Percentiles rank a stretch among this genome's conserved stretches.
Conservation (phyloP, 2,329 filamentous ascomycete genomes). For the Colletotrichum viniferum region DNA sequence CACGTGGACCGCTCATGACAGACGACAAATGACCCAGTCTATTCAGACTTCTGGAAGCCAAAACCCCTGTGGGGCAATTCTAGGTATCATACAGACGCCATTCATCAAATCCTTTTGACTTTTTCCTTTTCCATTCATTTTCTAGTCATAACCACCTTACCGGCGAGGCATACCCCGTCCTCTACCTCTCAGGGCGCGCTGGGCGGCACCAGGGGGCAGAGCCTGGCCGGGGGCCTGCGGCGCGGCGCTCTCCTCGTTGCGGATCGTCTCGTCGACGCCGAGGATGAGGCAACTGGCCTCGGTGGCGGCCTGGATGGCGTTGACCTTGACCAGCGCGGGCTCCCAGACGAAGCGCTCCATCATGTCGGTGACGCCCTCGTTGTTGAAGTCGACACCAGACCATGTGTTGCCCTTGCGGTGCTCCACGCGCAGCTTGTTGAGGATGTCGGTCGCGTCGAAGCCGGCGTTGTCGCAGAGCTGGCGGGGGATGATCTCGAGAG, state of each 20-base stretch:
- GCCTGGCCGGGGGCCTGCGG: slow-evolving; percentile 81
- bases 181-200: slow-evolving; percentile 82
- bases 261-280: slow-evolving; percentile 97
- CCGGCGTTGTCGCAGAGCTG: slow-evolving; percentile 98
- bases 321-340: slow-evolving; percentile 93
- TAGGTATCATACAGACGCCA: slow-evolving; percentile 27
- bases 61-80: slow-evolving; percentile 10
- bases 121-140: slow-evolving; percentile 25
- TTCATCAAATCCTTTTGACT: slow-evolving; percentile 19
- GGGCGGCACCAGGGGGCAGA: slow-evolving; percentile 81
- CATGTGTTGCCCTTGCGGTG: slow-evolving; percentile 91
- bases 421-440: slow-evolving; percentile 95
- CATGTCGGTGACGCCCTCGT: slow-evolving; percentile 93
- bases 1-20: neutral
- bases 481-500: slow-evolving; percentile 92
- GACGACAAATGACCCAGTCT: slow-evolving; percentile 22
- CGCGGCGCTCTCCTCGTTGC: slow-evolving; percentile 90
- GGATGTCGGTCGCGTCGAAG: slow-evolving; percentile 96
- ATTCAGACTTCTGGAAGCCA: slow-evolving; percentile 21
- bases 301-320: slow-evolving; percentile 93
- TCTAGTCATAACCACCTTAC: slow-evolving; percentile 42
- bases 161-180: slow-evolving; percentile 90
- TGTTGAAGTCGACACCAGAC: slow-evolving; percentile 94
- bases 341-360: slow-evolving; percentile 98
- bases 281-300: slow-evolving; percentile 96